Percentiles rank a stretch among this genome's conserved stretches.
Evolutionary conservation across 192 early-diverging fungal genomes (phyloP).

Genomic region (Piromyces finnis): DNA sequence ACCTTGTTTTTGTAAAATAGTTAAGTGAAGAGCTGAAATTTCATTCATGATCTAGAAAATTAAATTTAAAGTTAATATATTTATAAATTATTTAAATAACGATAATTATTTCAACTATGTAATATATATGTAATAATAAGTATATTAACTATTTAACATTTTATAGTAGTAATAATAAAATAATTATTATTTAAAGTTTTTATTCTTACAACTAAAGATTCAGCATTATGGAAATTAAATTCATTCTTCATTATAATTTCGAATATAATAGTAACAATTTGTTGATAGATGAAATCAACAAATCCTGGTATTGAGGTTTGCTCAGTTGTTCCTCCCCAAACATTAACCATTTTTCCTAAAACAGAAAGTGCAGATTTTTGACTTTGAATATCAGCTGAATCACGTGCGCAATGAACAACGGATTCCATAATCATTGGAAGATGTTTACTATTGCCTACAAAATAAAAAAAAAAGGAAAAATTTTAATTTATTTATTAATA

Average conservation of each 20-base stretch:
- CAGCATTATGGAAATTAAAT: constrained; percentile 60
- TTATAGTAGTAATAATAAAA: too few relatives aligned
- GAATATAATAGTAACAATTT: constrained; percentile 56
- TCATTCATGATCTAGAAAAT: constrained; percentile 10
- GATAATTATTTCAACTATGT: too few relatives aligned
- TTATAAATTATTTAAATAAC: too few relatives aligned
- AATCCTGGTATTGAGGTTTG: constrained; percentile 34
- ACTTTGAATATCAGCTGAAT: constrained; percentile 33
- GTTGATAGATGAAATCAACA: constrained; percentile 55
- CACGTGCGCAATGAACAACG: constrained; percentile 43
- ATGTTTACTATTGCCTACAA: constrained; percentile 35
- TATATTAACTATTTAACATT: too few relatives aligned
- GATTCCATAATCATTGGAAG: constrained; percentile 43
- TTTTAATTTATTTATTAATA: too few relatives aligned
- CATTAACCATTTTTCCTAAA: constrained; percentile 40
- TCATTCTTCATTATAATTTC: constrained; percentile 52
- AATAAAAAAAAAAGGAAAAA: not conserved
- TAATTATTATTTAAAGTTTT: too few relatives aligned
- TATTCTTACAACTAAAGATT: constrained; percentile 51
- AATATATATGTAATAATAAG: too few relatives aligned
- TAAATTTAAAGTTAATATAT: too few relatives aligned
- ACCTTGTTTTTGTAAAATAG: constrained; percentile 33
- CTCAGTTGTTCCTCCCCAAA: constrained; percentile 31
- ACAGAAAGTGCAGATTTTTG: constrained; percentile 53
- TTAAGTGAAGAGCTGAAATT: constrained; percentile 3